Evolutionary conservation across 169 alveolate species (phyloP), one percentile per base, ranked within the genome.

Genomic region (Cryptosporidium muris): DNA sequence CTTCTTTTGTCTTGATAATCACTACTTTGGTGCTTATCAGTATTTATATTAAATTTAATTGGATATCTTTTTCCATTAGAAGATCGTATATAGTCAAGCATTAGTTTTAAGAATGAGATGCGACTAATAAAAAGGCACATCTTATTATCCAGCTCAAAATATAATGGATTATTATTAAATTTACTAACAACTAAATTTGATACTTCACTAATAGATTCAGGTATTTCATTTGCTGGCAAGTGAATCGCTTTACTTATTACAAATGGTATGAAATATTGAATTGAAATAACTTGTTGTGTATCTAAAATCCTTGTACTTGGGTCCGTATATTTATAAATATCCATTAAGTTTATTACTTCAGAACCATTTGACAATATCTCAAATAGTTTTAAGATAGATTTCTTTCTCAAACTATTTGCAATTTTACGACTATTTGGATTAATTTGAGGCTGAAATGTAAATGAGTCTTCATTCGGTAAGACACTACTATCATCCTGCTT

Each of bases 251-350:
- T 63, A 2, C 64, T 38, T 36, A 74, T 74, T 43, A 53, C 85
- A 74, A 42, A 74, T 37, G 85, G 85, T 58, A 74, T 58, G 25
- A 74, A 74, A 42, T 74, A 74, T 38, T 74, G 85, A n/a, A 74
- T 60, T 56, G 85, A 54, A 37, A 74, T 25, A 25, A 42, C 42
- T 74, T 74, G 85, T 7, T 47, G 63, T 53, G 85, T 74, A 40
- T 58, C 40, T 34, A 43, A 58, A 8, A 54, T 74, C 43, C 60
- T 66, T n/a, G 47, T 47, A 12, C 42, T 51, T 56, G 48, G 52
- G 3, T 66, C 54, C 2, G 67, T 3, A 16, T 62, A 38, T 25
- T 74, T 60, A 60, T 58, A 74, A 25, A 25, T 25, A 3, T 16
- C n/a, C 85, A 74, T 74, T 37, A 74, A 43, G 47, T 74, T 63